phyloP scores from a whole-genome alignment of 1,139 yeast genomes.

The Pichia sp. region DNA sequence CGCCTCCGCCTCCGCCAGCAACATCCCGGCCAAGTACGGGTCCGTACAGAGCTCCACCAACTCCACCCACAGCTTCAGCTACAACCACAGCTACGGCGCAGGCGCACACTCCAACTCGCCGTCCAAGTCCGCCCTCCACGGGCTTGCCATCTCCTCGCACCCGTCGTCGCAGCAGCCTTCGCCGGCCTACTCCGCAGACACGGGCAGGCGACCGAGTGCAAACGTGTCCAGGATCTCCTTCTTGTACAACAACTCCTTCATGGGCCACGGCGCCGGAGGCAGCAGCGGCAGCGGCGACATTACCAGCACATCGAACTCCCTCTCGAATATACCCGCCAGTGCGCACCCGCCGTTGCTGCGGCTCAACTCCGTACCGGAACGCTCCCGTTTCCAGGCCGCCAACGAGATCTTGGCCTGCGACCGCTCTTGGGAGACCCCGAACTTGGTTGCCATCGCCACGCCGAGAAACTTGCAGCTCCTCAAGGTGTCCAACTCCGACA shows the following conservation, averaged over 20 bases:
- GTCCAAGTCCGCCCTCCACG: constrained; percentile 1
- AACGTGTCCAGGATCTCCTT: constrained; percentile 36
- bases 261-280: constrained; percentile 1
- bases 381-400: constrained; percentile 28
- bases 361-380: constrained; percentile 12
- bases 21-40: not conserved
- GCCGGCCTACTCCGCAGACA: constrained; percentile 24
- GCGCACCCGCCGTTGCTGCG: not conserved
- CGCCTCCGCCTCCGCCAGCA: not conserved
- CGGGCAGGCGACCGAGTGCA: constrained; percentile 28
- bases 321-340: not conserved
- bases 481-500: constrained; percentile 38
- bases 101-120: constrained; percentile 6
- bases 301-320: not conserved
- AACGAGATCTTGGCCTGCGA: constrained; percentile 38
- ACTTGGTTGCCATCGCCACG: constrained; percentile 55
- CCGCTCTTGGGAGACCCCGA: constrained; percentile 37
- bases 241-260: constrained; percentile 15
- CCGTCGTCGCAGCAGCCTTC: constrained; percentile 18
- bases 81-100: not conserved
- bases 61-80: not conserved
- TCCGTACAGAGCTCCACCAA: not conserved
- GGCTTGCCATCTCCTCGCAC: not conserved
- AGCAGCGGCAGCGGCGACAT: constrained; percentile 7
- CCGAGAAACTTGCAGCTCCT: constrained; percentile 51